Evolutionary conservation across 805 yeast species (phyloP).

Genomic region (Saccharomycopsis selenospora): DNA sequence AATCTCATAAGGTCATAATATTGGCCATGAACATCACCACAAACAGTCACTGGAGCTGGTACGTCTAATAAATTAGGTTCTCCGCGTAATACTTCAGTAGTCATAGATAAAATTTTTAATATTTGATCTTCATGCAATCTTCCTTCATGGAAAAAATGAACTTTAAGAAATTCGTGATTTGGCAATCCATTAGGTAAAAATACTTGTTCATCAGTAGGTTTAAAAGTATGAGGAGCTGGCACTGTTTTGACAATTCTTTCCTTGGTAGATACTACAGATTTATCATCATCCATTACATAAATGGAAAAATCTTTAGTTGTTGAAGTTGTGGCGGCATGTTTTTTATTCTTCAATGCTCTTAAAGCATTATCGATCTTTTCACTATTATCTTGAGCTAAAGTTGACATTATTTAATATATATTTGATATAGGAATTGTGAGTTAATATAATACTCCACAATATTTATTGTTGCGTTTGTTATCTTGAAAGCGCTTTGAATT

Average conservation of each 20-base stretch:
- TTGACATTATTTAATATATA: too few relatives aligned
- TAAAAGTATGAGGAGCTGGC: slow-evolving; percentile 54
- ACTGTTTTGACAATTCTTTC: slow-evolving; percentile 47
- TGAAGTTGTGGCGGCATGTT: slow-evolving; percentile 15
- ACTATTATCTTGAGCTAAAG: slow-evolving; percentile 37
- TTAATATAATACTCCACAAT: too few relatives aligned
- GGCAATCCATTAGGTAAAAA: slow-evolving; percentile 63
- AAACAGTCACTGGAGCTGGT: slow-evolving; percentile 90
- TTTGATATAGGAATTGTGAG: too few relatives aligned
- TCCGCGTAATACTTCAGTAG: slow-evolving; percentile 50
- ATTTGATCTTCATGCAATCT: slow-evolving; percentile 68
- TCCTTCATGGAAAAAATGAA: slow-evolving; percentile 78
- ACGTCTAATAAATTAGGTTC: slow-evolving; percentile 80
- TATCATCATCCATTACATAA: slow-evolving; percentile 46
- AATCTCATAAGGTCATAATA: slow-evolving; percentile 82
- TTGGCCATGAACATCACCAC: slow-evolving; percentile 98
- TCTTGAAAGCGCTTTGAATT: too few relatives aligned
- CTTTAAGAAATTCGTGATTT: slow-evolving; percentile 58
- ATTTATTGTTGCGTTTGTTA: too few relatives aligned
- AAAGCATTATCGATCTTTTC: slow-evolving; percentile 60
- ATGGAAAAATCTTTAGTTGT: slow-evolving; percentile 31
- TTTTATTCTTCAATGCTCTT: slow-evolving; percentile 47
- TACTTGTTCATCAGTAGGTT: slow-evolving; percentile 63
- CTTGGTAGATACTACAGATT: slow-evolving; percentile 31
- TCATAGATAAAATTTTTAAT: slow-evolving; percentile 52